Evolutionary conservation across 2,329 filamentous ascomycete species (phyloP), one percentile per base, ranked within the genome.

Genomic region (Ceratocystis albifundus): DNA sequence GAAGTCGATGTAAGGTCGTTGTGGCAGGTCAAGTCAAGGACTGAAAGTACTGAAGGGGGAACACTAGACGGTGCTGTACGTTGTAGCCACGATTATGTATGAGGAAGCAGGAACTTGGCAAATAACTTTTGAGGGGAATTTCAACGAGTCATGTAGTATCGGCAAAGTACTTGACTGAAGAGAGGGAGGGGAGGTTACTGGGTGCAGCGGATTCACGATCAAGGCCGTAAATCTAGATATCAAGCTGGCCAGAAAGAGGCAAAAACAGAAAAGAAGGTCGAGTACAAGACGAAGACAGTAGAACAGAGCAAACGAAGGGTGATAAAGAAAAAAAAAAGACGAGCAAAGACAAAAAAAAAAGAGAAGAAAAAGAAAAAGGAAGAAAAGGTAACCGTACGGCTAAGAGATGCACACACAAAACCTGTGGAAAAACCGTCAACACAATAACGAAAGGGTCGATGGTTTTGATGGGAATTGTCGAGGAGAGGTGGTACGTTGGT

Each of bases 401-500:
- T 44, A 48, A 53, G 48, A 65, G 63, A 67, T 65, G 66, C 63
- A 65, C 66, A 65, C 66, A 67, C 66, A 65, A 53, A 67, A 67
- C 63, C 66, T 65, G 50, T 67, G 66, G 66, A 55, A 65, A 65
- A 67, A 32, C 48, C 46, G 59, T 53, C 46, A 32, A 57, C 61
- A 28, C 48, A 62, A 62, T 25, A 45, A 55, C 45, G 36, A 65
- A 64, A 65, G 45, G 62, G 44, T 36, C 62, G 66, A 62, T 64
- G 59, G 57, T 44, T 67, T 62, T 53, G 44, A 45, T 62, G 50
- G 50, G 46, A 36, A 50, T 67, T 67, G 66, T 67, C 66, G 66
- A 67, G 66, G 66, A 67, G 65, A 67, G 62, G 66, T 65, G 66
- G 66, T 67, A 57, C 66, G 41, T 62, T 61, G 63, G 59, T 61